Evolutionary conservation across 441 rosid species (phyloP).

Genomic region (Brassica balearica): DNA sequence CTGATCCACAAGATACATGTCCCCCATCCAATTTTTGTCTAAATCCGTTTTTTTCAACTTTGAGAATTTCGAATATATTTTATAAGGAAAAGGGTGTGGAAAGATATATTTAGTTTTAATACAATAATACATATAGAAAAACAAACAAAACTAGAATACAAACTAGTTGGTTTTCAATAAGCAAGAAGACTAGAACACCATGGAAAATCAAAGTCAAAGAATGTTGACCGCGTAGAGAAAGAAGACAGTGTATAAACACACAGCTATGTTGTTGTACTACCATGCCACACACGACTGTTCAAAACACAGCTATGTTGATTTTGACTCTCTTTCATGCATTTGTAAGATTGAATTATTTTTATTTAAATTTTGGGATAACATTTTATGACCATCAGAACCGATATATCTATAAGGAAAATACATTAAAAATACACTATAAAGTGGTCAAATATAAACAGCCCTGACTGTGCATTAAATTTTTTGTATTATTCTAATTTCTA

Average conservation of each 20-base stretch:
- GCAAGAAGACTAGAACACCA: slow-evolving; percentile 10
- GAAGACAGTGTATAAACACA: background rate
- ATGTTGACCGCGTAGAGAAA: slow-evolving; percentile 32
- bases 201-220: slow-evolving; percentile 30
- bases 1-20: slow-evolving; percentile 25
- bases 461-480: background rate
- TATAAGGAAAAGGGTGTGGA: background rate
- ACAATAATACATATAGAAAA: background rate
- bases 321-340: background rate
- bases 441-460: slow-evolving; percentile 6
- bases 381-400: background rate
- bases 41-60: slow-evolving; percentile 16
- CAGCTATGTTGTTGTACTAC: slow-evolving; percentile 6
- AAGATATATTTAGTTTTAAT: background rate
- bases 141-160: background rate
- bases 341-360: background rate
- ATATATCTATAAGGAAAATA: background rate
- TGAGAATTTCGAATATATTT: slow-evolving; percentile 14
- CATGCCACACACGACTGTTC: slow-evolving; percentile 9
- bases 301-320: background rate
- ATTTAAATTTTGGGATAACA: background rate
- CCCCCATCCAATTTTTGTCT: slow-evolving; percentile 35
- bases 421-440: background rate
- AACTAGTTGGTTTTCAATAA: background rate
- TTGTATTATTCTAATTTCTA: background rate